Conservation (phyloP, 352 stramenopile genomes). For the Phytopythium delawarense region DNA sequence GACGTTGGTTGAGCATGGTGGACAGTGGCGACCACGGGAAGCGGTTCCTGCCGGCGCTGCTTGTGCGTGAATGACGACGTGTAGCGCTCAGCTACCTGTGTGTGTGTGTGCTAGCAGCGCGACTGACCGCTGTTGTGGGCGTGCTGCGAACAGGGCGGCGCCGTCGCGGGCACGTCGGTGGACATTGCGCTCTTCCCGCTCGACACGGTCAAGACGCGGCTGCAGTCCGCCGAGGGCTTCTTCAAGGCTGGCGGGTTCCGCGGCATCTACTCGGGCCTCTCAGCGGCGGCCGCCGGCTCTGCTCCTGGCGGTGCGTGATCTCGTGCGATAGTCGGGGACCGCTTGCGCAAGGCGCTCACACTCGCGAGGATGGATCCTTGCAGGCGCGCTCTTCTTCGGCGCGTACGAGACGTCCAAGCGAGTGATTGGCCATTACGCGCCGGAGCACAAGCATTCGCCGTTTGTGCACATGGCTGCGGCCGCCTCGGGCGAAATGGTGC, state of each 20-base stretch:
- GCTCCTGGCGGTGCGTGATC: conserved; percentile 75
- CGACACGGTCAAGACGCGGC: conserved; percentile 98
- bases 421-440: conserved; percentile 41
- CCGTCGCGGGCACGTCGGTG: conserved; percentile 94
- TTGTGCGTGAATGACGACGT: conserved; percentile 26
- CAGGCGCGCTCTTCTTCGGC: conserved; percentile 87
- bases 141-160: conserved; percentile 68
- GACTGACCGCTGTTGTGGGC: background rate
- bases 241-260: conserved; percentile 96
- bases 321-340: background rate
- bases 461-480: conserved; percentile 95
- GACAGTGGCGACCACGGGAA: conserved; percentile 31
- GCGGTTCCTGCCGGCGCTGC: conserved; percentile 60
- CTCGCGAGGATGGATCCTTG: background rate
- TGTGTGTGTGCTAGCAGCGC: background rate
- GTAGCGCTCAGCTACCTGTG: background rate
- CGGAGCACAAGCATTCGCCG: conserved; percentile 76
- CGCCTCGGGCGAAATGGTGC: conserved; percentile 91
- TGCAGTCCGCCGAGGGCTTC: conserved; percentile 97
- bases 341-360: background rate
- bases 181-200: conserved; percentile 98
- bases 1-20: conserved; percentile 14
- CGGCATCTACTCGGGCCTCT: conserved; percentile 90
- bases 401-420: conserved; percentile 91
- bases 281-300: conserved; percentile 87